Evolutionary conservation across 345 rosid species (phyloP), one percentile per base, ranked within the genome.

Genomic region (Garcia nutans): DNA sequence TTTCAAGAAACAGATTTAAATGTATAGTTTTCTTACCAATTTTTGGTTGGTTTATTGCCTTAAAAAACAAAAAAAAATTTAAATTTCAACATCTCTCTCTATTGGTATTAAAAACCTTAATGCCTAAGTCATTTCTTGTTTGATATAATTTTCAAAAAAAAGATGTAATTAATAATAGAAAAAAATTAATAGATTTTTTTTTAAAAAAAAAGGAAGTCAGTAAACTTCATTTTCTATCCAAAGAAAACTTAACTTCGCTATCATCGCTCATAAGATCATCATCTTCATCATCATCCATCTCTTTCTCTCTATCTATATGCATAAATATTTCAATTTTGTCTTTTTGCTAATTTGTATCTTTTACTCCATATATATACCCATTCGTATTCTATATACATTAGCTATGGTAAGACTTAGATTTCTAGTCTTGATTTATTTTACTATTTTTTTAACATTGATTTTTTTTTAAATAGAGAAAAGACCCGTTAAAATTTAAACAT

Each of bases 281-380:
- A n/a, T n/a, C n/a, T n/a, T n/a, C n/a, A n/a, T n/a, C 57, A 75
- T 76, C 83, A 80, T 68, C 79, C 57, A 75, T 76, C 83, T 47
- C n/a, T 81, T 50, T 76, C 87, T 71, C 3, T 44, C 24, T 6
- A 4, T 58, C 59, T 49, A 37, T 57, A 78, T 54, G 26, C 15
- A 24, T 17, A 23, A 17, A 62, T 26, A 23, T 57, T 59, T n/a
- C 41, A 37, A 4, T 66, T 50, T 73, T 67, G 75, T 77, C 79
- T 20, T 8, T 22, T 76, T 68, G 60, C 23, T 8, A 24, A 12
- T 5, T 12, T 44, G 33, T 69, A n/a, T 61, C 17, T 41, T 26
- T 52, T 44, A 20, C 20, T 67, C 3, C 49, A 26, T n/a, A 24
- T 44, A 16, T 20, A 9, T 8, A n/a, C 19, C 11, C 6, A 7